These are phyloP conservation scores for Gossypioides kirkii DNA, from an alignment of 345 rosid genomes.

Conservation along the genomic window DNA sequence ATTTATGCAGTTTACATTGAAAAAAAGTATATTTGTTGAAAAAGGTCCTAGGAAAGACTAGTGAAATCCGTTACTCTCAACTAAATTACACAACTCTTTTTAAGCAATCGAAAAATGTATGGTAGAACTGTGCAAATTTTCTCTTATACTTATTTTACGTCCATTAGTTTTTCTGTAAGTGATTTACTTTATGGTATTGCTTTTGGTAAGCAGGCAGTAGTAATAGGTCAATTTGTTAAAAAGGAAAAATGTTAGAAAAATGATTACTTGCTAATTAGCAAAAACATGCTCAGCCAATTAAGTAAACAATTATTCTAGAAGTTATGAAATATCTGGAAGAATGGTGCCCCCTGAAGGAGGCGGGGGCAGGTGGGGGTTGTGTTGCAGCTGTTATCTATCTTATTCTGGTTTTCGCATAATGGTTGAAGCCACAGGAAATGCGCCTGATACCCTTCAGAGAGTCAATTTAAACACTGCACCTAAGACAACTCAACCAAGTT, in stretches of 20 bases:
- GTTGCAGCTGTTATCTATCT: neutral
- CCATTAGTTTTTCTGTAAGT: neutral
- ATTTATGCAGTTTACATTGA: neutral
- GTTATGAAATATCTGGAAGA: neutral
- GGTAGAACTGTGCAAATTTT: neutral
- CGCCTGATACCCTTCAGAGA: slow-evolving; percentile 78
- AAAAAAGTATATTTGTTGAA: neutral
- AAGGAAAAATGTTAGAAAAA: neutral
- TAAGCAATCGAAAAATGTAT: neutral
- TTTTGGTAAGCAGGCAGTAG: neutral
- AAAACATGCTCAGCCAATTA: neutral
- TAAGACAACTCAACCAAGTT: slow-evolving; percentile 38
- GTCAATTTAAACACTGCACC: slow-evolving; percentile 38
- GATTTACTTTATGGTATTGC: neutral
- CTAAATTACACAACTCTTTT: neutral
- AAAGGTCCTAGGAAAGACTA: neutral
- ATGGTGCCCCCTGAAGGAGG: neutral
- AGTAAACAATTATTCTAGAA: neutral
- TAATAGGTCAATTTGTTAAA: neutral
- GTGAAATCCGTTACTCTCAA: neutral
- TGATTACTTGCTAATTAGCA: neutral
- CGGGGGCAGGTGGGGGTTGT: neutral
- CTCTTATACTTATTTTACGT: neutral
- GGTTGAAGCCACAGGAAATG: slow-evolving; percentile 79
- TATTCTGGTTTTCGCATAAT: slow-evolving; percentile 29